Base-by-base conservation (phyloP, 805 yeast genomes). In the Candida tallmaniae region DNA sequence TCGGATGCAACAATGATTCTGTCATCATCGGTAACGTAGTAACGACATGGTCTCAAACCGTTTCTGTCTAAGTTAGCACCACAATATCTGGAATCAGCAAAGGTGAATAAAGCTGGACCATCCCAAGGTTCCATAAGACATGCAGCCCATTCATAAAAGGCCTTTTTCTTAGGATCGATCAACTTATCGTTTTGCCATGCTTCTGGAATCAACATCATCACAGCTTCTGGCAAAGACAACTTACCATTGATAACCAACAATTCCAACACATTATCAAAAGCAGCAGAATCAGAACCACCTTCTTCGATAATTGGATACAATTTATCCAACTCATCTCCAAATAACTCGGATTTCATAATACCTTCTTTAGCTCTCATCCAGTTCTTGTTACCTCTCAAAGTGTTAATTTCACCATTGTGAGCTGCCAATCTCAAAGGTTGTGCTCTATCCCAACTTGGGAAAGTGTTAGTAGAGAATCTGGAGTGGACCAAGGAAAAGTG, bases 381-480 rank as follows among this genome's bases (percentile, higher is more conserved):
- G 66, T 90, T 90, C 65, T 90, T 93, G 76, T 90, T 90, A 49
- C 98, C 98, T 62, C 97, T 78, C 55, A 90, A 68, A 26, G 98
- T 90, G 65, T 90, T 90, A 61, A 90, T 93, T 65, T 90, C 98
- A 73, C 98, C 98, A 60, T 90, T 90, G 67, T 90, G 98, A 25
- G 98, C 98, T 21, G 95, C 86, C 83, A 94, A 82, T 61, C 97
- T 74, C 54, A 90, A 73, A 31, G 98, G 98, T 65, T 90, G 98
- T 16, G 98, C 97, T 64, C 98, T 79, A 65, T 93, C 98, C 98
- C 98, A 90, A n/a, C 96, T 87, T 31, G 98, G 98, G 78, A 90
- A 90, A 31, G 98, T 90, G 63, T 90, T 90, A 21, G 98, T 90
- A 38, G 97, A 88, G 73, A 90, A 90, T 59, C 98, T 79, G 16